Evolutionary conservation across 352 stramenopile genomes (phyloP), one percentile per base, ranked within the genome.

Genomic region (Globisporangium middletonii): DNA sequence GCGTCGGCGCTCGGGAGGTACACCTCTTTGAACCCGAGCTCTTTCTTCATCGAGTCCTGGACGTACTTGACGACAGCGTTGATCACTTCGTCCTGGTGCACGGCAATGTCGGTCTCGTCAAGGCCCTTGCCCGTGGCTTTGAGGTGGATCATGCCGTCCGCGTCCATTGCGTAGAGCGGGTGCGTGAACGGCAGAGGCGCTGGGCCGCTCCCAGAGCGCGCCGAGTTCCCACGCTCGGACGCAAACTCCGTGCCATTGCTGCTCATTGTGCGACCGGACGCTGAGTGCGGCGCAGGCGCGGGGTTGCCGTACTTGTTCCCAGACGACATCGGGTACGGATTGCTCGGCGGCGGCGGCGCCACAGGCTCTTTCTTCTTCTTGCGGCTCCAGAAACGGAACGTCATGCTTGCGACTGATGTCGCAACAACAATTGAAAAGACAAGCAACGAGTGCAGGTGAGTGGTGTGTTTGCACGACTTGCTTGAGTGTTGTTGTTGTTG

Each of bases 71-170:
- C 85, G 15, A 92, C 80, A 6, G 83, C 72, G 62, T 89, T 92
- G 67, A 93, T 88, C 61, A 94, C 89, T 59, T 94, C 85, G 53
- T 94, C 85, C 67, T 93, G 83, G 65, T 93, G 83, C n/a, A 93
- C 83, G 2, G 83, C 79, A 60, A 94, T 75, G 55, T 94, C 85
- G 33, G 81, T 86, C 62, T 92, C 83, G 56, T 92, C 79, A 2
- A 94, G 63, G 0, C 74, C 79, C 54, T 91, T 93, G 62, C 79
- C 83, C 33, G 85, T 93, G 33, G 83, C 83, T 65, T 94, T 94
- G 50, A 93, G 70, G 51, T 86, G 75, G 52, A 94, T 86, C 81
- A 92, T 93, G 23, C 85, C 85, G 38, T 91, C 81, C 7, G 59
- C 62, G 64, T 94, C 85, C 85, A 94, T 93, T 9, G 81, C 76